Evolutionary conservation across 2,329 filamentous ascomycete species (phyloP).

Genomic region (Verruconis gallopava): DNA sequence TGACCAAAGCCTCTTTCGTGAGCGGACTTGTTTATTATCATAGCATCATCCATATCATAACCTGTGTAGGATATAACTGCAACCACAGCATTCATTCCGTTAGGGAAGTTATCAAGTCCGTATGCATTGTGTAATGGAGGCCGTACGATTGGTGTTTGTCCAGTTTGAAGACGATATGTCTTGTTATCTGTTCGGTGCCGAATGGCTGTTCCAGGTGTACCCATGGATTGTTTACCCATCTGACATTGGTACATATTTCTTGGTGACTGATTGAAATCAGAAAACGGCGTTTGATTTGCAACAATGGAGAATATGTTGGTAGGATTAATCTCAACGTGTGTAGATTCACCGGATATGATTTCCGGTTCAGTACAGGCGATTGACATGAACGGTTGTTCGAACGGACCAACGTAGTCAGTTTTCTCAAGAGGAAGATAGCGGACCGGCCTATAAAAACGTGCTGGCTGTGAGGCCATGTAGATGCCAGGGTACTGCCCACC

Average conservation of each 20-base stretch:
- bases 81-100: constrained; percentile 88
- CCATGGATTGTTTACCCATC: constrained; percentile 99
- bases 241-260: constrained; percentile 99
- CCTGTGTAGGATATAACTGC: constrained; percentile 98
- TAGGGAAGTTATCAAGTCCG: constrained; percentile 95
- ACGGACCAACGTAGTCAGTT: constrained; percentile 78
- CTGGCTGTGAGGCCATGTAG: constrained; percentile 78
- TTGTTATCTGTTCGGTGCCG: constrained; percentile 94
- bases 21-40: constrained; percentile 97
- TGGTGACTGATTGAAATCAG: constrained; percentile 95
- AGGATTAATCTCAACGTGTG: constrained; percentile 85
- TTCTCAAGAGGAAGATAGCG: constrained; percentile 82
- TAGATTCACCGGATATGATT: constrained; percentile 74
- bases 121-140: constrained; percentile 91
- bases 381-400: constrained; percentile 97
- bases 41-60: constrained; percentile 99
- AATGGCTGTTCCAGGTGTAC: constrained; percentile 77
- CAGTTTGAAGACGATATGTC: constrained; percentile 84
- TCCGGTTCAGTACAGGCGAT: constrained; percentile 87
- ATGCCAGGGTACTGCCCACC: constrained; percentile 94
- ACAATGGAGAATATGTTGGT: constrained; percentile 97
- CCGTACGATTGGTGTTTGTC: constrained; percentile 87
- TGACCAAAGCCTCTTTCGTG: constrained; percentile 93
- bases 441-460: constrained; percentile 80
- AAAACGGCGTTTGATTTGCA: constrained; percentile 98